These are phyloP conservation scores for Stephanodiscus triporus DNA, from an alignment of 108 stramenopile genomes.

Conservation along the genomic window DNA sequence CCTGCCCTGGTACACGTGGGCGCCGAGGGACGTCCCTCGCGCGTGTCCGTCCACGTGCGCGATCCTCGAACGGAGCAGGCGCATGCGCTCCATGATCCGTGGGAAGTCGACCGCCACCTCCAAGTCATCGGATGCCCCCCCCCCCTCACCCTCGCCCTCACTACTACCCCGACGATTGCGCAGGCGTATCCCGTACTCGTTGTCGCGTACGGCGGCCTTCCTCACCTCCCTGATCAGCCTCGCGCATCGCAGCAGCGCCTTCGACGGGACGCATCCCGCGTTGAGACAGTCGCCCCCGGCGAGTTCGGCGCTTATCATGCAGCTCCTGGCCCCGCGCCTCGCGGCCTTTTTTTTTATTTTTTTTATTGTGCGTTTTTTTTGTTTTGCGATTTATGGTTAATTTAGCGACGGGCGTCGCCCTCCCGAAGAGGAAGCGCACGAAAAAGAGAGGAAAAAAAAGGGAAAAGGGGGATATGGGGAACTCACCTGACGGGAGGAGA, in stretches of 20 bases:
- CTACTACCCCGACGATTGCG: not conserved
- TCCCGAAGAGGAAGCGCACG: no score
- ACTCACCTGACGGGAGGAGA: constrained; percentile 62
- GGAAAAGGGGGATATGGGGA: not conserved
- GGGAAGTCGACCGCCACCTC: constrained; percentile 84
- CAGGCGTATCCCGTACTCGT: constrained; percentile 78
- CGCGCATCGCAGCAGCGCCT: constrained; percentile 89
- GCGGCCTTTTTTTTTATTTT: constrained; percentile 38
- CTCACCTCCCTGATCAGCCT: constrained; percentile 64
- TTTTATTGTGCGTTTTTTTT: not conserved
- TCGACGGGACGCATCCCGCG: constrained; percentile 95
- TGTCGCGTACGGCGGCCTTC: constrained; percentile 41
- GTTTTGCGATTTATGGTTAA: not conserved
- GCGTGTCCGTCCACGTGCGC: constrained; percentile 89
- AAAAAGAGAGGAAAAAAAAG: not conserved
- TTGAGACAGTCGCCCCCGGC: constrained; percentile 92
- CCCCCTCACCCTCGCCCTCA: not conserved
- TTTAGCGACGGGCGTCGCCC: no score
- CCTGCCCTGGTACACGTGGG: constrained; percentile 75
- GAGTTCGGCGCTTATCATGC: constrained; percentile 75
- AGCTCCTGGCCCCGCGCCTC: constrained; percentile 75
- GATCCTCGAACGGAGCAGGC: constrained; percentile 64
- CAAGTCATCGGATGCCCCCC: not conserved
- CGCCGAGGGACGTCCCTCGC: constrained; percentile 61
- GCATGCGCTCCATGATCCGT: constrained; percentile 78